A percentile compares a stretch with the other conserved stretches of the same genome.
These are phyloP conservation scores for Dendrobium catenatum DNA, from an alignment of 106 monocot species.

Conservation along the genomic window DNA sequence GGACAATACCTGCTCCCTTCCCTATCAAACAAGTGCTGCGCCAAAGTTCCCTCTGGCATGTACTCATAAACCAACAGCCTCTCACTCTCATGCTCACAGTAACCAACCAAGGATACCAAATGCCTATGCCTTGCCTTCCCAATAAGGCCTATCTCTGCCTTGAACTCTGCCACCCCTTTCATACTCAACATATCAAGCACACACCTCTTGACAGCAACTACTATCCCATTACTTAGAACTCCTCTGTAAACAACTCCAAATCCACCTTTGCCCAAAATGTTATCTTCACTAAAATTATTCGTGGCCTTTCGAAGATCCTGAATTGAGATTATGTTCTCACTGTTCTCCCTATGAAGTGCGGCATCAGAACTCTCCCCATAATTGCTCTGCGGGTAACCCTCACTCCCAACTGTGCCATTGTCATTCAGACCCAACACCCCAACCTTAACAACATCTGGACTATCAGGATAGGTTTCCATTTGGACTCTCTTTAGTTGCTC, in stretches of 20 bases:
- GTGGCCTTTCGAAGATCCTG: slow-evolving; percentile 60
- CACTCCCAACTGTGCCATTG: slow-evolving; percentile 12
- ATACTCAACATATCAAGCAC: slow-evolving; percentile 45
- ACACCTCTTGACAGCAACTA: slow-evolving; percentile 77
- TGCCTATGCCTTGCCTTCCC: slow-evolving; percentile 77
- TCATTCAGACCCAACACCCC: slow-evolving; percentile 10
- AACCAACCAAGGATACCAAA: slow-evolving; percentile 75
- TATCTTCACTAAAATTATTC: slow-evolving; percentile 47
- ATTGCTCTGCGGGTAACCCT: slow-evolving; percentile 36
- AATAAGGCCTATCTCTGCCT: slow-evolving; percentile 80
- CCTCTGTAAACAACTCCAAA: slow-evolving; percentile 89
- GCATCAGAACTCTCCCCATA: slow-evolving; percentile 5
- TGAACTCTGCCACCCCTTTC: slow-evolving; percentile 73
- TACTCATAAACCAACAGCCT: slow-evolving; percentile 85
- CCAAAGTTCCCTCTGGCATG: slow-evolving; percentile 79
- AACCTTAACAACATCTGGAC: slow-evolving; percentile 28
- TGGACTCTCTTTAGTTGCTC: slow-evolving; percentile 30
- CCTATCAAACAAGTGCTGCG: slow-evolving; percentile 60
- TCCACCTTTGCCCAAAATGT: slow-evolving; percentile 72
- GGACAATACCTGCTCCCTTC: slow-evolving; percentile 27
- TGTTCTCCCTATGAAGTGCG: neutral
- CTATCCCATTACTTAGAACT: slow-evolving; percentile 41
- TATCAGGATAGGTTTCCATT: slow-evolving; percentile 27
- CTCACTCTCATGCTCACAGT: slow-evolving; percentile 66
- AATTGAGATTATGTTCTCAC: slow-evolving; percentile 42